Percentiles rank a stretch among this genome's conserved stretches.
Evolutionary conservation across 495 filamentous ascomycete species (phyloP).

Genomic region (Penicillium parvum): DNA sequence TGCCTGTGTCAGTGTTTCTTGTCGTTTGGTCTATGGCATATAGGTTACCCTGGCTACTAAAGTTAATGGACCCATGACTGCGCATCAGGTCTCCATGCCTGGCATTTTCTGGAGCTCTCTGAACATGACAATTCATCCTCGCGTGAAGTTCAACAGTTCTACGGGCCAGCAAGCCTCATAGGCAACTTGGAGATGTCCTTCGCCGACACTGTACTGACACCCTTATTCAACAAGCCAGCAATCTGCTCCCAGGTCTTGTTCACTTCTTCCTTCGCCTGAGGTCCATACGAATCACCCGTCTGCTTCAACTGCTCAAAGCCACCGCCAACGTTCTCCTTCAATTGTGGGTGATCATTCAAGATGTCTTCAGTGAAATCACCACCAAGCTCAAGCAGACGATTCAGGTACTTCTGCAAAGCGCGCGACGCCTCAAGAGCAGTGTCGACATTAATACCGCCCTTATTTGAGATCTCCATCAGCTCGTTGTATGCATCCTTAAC

Average conservation of each 20-base stretch:
- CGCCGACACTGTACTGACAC: no score
- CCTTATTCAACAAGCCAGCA: no score
- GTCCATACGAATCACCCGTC: constrained; percentile 59
- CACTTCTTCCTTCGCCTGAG: constrained; percentile 64
- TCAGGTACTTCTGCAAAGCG: constrained; percentile 49
- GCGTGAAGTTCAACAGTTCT: no score
- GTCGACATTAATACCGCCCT: constrained; percentile 45
- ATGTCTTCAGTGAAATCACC: constrained; percentile 54
- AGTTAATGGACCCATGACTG: no score
- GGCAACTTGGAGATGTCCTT: no score
- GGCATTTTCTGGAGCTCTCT: no score
- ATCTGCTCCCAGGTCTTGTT: constrained; percentile 62
- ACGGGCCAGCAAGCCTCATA: no score
- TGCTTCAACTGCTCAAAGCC: constrained; percentile 57
- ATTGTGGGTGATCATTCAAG: constrained; percentile 58
- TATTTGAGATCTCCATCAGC: constrained; percentile 44
- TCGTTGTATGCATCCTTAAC: constrained; percentile 56
- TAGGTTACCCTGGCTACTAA: no score
- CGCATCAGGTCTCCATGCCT: no score
- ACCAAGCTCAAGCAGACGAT: constrained; percentile 48
- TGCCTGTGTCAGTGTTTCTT: no score
- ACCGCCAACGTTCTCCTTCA: constrained; percentile 64
- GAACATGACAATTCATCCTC: no score
- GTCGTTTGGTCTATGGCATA: no score
- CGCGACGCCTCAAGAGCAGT: constrained; percentile 49